phyloP scores from a whole-genome alignment of 257 asterid genomes.

The Nicotiana obtusifolia region DNA sequence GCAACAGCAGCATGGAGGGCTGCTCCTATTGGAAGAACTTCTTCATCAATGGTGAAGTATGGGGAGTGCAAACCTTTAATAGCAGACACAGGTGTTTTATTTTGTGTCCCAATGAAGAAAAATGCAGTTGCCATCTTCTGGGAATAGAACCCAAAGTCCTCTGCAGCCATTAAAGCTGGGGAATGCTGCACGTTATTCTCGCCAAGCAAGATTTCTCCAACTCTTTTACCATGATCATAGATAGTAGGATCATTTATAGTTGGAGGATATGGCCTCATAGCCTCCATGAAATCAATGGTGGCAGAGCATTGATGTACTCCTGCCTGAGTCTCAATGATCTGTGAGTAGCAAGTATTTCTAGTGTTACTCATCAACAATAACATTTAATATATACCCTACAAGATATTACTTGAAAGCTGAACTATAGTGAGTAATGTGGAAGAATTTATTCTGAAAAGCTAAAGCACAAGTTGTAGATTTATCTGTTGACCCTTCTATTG shows the following conservation, averaged over 20 bases:
- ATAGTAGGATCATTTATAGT: conserved; percentile 49
- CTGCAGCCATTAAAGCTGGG: conserved; percentile 57
- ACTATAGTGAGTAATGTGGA: neutral
- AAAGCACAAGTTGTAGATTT: neutral
- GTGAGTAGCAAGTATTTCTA: conserved; percentile 12
- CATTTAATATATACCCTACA: neutral
- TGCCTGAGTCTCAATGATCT: conserved; percentile 77
- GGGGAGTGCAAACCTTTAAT: conserved; percentile 53
- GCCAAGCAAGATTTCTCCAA: conserved; percentile 63
- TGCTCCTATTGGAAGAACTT: conserved; percentile 68
- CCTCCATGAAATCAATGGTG: conserved; percentile 63
- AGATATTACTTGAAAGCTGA: neutral
- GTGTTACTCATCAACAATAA: neutral
- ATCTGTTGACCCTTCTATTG: neutral
- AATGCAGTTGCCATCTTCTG: conserved; percentile 59
- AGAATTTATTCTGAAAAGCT: neutral
- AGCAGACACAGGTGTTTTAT: conserved; percentile 31
- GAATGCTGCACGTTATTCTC: conserved; percentile 27
- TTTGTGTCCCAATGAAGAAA: conserved; percentile 47
- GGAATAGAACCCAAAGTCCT: conserved; percentile 82
- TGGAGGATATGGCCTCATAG: conserved; percentile 49
- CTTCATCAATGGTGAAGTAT: conserved; percentile 52
- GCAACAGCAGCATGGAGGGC: conserved; percentile 88
- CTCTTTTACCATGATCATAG: conserved; percentile 57
- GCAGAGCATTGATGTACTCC: conserved; percentile 61